A percentile compares a stretch with the other conserved stretches of the same genome.
phyloP scores from a whole-genome alignment of 2,329 filamentous ascomycete genomes.

The Cladosporium sp. region DNA sequence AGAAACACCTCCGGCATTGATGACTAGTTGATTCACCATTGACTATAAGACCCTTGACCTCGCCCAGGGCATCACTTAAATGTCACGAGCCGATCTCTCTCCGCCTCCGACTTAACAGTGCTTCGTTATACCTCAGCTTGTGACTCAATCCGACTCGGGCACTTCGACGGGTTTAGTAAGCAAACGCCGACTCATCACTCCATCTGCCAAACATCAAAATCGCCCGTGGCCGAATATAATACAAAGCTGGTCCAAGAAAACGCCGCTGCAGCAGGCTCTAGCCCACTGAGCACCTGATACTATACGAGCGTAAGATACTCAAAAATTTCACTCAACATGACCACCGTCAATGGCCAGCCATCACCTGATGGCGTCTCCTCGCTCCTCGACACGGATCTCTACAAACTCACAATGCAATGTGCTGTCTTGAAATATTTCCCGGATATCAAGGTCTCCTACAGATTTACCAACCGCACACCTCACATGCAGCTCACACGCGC shows the following conservation, averaged over 20 bases:
- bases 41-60: not conserved
- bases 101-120: not conserved
- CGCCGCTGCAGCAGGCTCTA: not conserved
- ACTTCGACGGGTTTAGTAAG: not conserved
- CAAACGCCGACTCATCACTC: not conserved
- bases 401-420: slow-evolving; percentile 99
- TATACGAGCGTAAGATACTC: not conserved
- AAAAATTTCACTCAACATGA: not conserved
- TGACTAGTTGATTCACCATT: not conserved
- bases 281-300: not conserved
- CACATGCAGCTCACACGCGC: slow-evolving; percentile 84
- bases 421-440: slow-evolving; percentile 91
- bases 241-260: not conserved
- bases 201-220: not conserved
- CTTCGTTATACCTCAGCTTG: not conserved
- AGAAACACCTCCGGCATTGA: not conserved
- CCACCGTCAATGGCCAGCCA: slow-evolving; percentile 12
- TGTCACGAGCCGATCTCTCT: not conserved
- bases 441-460: slow-evolving; percentile 77
- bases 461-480: slow-evolving; percentile 92
- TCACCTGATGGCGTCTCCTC: slow-evolving; percentile 42
- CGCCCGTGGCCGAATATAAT: not conserved
- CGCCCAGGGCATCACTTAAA: not conserved
- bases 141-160: not conserved
- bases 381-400: slow-evolving; percentile 65